phyloP scores from a whole-genome alignment of 768 basidiomycete genomes.

The Rhodosporidiobolus sp. region DNA sequence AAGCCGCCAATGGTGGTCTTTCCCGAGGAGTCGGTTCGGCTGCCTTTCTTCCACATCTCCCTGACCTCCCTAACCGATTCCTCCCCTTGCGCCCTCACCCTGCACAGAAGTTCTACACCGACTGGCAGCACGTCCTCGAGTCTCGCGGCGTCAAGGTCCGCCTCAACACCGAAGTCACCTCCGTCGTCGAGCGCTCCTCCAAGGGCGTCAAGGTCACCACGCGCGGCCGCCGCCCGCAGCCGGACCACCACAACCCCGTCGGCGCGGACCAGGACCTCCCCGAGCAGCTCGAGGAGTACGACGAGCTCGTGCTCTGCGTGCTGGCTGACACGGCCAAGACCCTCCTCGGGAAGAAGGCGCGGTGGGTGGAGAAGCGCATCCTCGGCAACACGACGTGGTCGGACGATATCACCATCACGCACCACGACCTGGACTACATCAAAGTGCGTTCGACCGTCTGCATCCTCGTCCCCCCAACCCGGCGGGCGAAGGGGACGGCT shows the following conservation, averaged over 20 bases:
- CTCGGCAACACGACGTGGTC: constrained; percentile 51
- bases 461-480: no score
- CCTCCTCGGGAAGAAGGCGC: constrained; percentile 48
- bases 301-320: constrained; percentile 51
- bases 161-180: constrained; percentile 49
- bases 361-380: constrained; percentile 48
- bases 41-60: no score
- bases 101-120: constrained; percentile 48
- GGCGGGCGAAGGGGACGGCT: no score
- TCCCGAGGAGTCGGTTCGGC: constrained; percentile 44
- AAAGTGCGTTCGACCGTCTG: constrained; percentile 1
- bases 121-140: constrained; percentile 49
- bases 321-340: constrained; percentile 51
- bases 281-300: constrained; percentile 48
- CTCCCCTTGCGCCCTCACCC: no score
- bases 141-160: constrained; percentile 50
- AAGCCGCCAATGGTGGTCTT: constrained; percentile 54
- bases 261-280: constrained; percentile 49
- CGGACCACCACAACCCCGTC: constrained; percentile 49
- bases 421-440: constrained; percentile 43
- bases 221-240: constrained; percentile 45
- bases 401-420: constrained; percentile 52
- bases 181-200: constrained; percentile 44
- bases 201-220: constrained; percentile 47
- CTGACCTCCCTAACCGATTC: no score